phyloP scores from a whole-genome alignment of 129 eudicot species.

The Chrysanthemum lavandulifolium region DNA sequence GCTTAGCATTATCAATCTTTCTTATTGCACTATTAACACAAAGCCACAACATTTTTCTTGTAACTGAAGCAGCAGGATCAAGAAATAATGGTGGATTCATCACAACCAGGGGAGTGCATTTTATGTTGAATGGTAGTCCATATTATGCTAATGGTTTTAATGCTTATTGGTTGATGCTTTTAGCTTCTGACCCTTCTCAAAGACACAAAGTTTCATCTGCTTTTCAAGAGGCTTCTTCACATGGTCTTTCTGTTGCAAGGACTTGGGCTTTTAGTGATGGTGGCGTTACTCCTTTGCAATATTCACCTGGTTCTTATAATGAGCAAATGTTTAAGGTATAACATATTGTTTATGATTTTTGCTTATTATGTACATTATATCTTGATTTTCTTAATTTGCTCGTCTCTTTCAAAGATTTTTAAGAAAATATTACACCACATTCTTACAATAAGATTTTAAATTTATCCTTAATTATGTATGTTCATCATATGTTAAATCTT shows the following conservation, averaged over 20 bases:
- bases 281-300: slow-evolving; percentile 67
- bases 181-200: slow-evolving; percentile 90
- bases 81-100: slow-evolving; percentile 50
- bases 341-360: too few species aligned
- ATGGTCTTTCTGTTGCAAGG: slow-evolving; percentile 83
- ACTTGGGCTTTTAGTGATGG: slow-evolving; percentile 98
- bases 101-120: slow-evolving; percentile 71
- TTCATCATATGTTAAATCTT: background rate
- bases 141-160: slow-evolving; percentile 92
- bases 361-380: too few species aligned
- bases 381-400: too few species aligned
- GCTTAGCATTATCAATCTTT: slow-evolving; percentile 30
- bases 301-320: slow-evolving; percentile 78
- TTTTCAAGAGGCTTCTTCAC: slow-evolving; percentile 64
- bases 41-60: slow-evolving; percentile 29
- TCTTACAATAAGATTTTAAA: background rate
- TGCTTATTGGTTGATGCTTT: slow-evolving; percentile 86
- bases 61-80: slow-evolving; percentile 43
- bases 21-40: slow-evolving; percentile 30
- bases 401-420: too few species aligned
- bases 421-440: background rate
- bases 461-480: background rate
- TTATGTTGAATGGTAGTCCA: slow-evolving; percentile 78
- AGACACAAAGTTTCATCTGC: slow-evolving; percentile 69
- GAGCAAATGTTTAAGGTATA: slow-evolving; percentile 76